Conservation (phyloP, 1,284 basidiomycete species). For the Caloboletus firmus region DNA sequence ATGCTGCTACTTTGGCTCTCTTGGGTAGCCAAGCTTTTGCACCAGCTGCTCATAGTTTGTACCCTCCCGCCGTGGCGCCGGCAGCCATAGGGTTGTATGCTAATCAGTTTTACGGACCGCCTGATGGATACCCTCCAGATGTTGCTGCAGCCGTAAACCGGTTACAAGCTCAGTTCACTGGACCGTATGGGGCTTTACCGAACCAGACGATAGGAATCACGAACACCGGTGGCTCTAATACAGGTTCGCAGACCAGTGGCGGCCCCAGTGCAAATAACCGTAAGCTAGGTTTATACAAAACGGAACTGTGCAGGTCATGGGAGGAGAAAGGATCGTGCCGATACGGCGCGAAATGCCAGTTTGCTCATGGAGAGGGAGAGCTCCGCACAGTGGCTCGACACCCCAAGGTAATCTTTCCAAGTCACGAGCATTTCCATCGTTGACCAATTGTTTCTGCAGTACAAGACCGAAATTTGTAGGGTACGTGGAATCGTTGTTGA, state of each 20-base stretch:
- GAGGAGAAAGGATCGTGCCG: slow-evolving; percentile 90
- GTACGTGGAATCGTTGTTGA: slow-evolving; percentile 44
- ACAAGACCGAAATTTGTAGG: slow-evolving; percentile 90
- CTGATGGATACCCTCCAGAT: slow-evolving; percentile 58
- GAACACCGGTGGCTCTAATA: slow-evolving; percentile 40
- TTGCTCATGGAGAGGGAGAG: slow-evolving; percentile 88
- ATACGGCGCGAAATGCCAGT: slow-evolving; percentile 86
- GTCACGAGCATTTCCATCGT: background rate
- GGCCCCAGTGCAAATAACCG: slow-evolving; percentile 87
- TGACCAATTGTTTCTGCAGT: slow-evolving; percentile 45
- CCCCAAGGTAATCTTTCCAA: slow-evolving; percentile 64
- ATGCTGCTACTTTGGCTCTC: slow-evolving; percentile 62
- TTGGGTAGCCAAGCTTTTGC: slow-evolving; percentile 60
- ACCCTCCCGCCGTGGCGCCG: slow-evolving; percentile 48
- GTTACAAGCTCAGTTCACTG: slow-evolving; percentile 58
- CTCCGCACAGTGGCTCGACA: slow-evolving; percentile 78
- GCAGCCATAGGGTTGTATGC: slow-evolving; percentile 59
- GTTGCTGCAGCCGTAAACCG: slow-evolving; percentile 58
- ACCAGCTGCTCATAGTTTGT: slow-evolving; percentile 42
- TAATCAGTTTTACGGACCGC: slow-evolving; percentile 65
- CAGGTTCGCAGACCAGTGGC: slow-evolving; percentile 35
- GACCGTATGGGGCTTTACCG: slow-evolving; percentile 51
- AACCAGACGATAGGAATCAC: slow-evolving; percentile 38
- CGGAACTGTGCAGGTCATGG: slow-evolving; percentile 89
- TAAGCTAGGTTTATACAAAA: slow-evolving; percentile 88